A percentile compares a stretch with the other conserved stretches of the same genome.
Evolutionary conservation across 768 basidiomycete genomes (phyloP).

Genomic region (Leccinum subgranulosum): DNA sequence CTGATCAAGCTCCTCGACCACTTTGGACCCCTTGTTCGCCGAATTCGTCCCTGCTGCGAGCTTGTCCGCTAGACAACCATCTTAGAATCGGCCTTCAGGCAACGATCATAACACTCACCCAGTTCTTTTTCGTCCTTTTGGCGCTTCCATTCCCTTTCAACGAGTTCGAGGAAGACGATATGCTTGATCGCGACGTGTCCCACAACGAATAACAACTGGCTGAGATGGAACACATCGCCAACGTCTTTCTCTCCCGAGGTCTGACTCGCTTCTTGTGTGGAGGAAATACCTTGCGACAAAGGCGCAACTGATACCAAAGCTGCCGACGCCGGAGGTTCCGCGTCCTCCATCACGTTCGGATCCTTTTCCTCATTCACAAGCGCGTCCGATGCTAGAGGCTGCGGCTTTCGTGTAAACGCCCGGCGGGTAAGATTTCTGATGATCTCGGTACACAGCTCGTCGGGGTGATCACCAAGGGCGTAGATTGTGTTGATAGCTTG

Average conservation of each 20-base stretch:
- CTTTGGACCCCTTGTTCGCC: slow-evolving; percentile 45
- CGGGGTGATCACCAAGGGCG: slow-evolving; percentile 90
- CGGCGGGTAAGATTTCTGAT: slow-evolving; percentile 77
- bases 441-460: slow-evolving; percentile 72
- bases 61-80: slow-evolving; percentile 52
- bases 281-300: slow-evolving; percentile 17
- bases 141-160: slow-evolving; percentile 94
- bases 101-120: slow-evolving; percentile 43
- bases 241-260: slow-evolving; percentile 43
- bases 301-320: slow-evolving; percentile 18
- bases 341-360: slow-evolving; percentile 46
- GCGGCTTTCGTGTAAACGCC: slow-evolving; percentile 52
- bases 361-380: slow-evolving; percentile 32
- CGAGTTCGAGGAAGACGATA: slow-evolving; percentile 91
- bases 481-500: slow-evolving; percentile 97
- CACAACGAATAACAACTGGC: slow-evolving; percentile 92
- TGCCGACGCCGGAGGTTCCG: slow-evolving; percentile 29
- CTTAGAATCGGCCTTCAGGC: background rate
- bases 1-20: slow-evolving; percentile 88
- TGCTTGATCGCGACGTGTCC: slow-evolving; percentile 98
- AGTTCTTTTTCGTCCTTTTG: slow-evolving; percentile 88
- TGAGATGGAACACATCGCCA: slow-evolving; percentile 84
- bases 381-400: slow-evolving; percentile 1
- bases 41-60: slow-evolving; percentile 39
- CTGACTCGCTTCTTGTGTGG: slow-evolving; percentile 6